These are phyloP conservation scores for Trichomonascaceae sp. DNA, from an alignment of 1,139 yeast species.

Conservation along the genomic window DNA sequence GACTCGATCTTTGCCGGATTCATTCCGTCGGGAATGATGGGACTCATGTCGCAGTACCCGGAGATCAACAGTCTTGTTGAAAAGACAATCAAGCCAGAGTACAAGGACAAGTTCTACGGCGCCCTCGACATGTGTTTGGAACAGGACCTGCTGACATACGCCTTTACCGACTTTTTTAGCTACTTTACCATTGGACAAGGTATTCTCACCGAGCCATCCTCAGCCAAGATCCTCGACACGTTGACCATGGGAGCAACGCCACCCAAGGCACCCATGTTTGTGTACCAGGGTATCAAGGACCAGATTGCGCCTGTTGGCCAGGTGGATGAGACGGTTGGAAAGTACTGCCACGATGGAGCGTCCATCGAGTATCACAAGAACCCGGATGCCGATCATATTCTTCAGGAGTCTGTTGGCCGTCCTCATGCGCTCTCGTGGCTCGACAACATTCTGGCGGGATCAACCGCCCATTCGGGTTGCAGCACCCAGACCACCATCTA, in stretches of 20 bases:
- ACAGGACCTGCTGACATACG: slow-evolving; percentile 10
- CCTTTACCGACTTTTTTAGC: slow-evolving; percentile 11
- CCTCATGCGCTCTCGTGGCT: slow-evolving; percentile 12
- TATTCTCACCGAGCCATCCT: slow-evolving; percentile 7
- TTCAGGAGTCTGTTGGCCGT: slow-evolving; percentile 8
- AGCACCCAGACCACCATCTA: slow-evolving; percentile 5
- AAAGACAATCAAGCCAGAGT: neutral
- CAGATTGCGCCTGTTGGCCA: slow-evolving; percentile 13
- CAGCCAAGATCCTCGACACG: slow-evolving; percentile 8
- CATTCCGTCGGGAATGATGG: slow-evolving; percentile 18
- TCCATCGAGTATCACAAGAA: slow-evolving; percentile 12
- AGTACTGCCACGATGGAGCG: slow-evolving; percentile 19
- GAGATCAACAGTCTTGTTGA: slow-evolving; percentile 8
- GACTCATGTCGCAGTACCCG: slow-evolving; percentile 20
- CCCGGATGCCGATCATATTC: slow-evolving; percentile 11
- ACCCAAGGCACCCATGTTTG: slow-evolving; percentile 16
- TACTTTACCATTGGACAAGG: slow-evolving; percentile 13
- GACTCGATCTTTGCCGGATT: slow-evolving; percentile 15
- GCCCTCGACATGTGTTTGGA: slow-evolving; percentile 11
- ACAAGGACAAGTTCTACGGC: slow-evolving; percentile 5
- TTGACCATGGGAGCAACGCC: slow-evolving; percentile 11
- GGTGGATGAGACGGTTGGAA: slow-evolving; percentile 12
- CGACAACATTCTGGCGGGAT: slow-evolving; percentile 6
- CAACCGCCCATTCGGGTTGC: slow-evolving; percentile 5
- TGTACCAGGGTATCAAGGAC: slow-evolving; percentile 21